Base-by-base conservation (phyloP, 768 basidiomycete genomes). In the Boletus insuetus region DNA sequence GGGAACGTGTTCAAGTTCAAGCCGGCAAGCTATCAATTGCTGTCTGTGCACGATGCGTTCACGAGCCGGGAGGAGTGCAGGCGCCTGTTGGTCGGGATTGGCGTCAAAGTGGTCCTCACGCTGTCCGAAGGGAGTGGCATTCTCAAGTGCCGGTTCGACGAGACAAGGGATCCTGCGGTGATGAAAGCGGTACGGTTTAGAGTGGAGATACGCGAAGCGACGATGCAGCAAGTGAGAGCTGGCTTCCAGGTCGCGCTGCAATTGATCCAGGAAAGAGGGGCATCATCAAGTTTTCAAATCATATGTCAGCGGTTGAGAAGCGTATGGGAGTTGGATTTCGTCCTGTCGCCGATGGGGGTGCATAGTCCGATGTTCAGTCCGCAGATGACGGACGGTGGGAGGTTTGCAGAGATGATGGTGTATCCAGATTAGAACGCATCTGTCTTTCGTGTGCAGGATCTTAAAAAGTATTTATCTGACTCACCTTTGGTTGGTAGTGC, bases 1-100 rank as follows among this genome's bases (percentile, higher is more conserved):
- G 84, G 85, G 42, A 89, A 86, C 63, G 80, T 97, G 40, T 95
- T 98, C 81, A 89, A 83, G 67, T 86, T 92, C 75, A 91, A 87
- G 64, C 84, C 90, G 0, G 74, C 82, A 31, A 77, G 73, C 31
- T 83, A 82, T 62, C 65, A 68, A 24, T 75, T 94, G 12, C 69
- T 82, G 41, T 91, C 87, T 5, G 70, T 77, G 14, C 77, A 80
- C 52, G 83, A 86, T 55, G 70, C 78, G 12, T 77, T 83, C 58
- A 83, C 79, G 39, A 89, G 93, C 7, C 77, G 88, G 46, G 82
- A 83, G 60, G 85, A 89, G 64, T 90, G 91, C 69, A 80, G 84
- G 55, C 78, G 83, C 46, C 69, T 94, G 42, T 76, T 99, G 58
- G 82, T 84, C 68, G 79, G 74, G 16, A 77, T 94, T 65, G 86